phyloP scores from a whole-genome alignment of 192 early-diverging fungal species.

The Mortierella antarctica region DNA sequence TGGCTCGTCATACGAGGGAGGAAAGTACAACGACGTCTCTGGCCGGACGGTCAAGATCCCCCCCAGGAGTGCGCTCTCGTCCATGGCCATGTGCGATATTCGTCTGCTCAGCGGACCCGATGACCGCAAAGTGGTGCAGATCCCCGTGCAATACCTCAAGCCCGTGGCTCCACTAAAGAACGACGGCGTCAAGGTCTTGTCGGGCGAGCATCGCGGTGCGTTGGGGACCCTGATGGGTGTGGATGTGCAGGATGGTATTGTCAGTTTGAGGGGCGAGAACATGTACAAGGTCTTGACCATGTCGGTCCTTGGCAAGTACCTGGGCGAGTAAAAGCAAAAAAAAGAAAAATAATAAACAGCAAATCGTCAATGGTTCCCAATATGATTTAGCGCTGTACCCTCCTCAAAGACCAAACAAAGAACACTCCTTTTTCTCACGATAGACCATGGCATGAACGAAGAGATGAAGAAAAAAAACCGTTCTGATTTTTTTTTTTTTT shows the following conservation, averaged over 20 bases:
- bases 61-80: slow-evolving; percentile 33
- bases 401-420: not conserved
- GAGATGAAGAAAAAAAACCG: not conserved
- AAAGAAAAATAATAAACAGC: not conserved
- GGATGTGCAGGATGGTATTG: slow-evolving; percentile 80
- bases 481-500: slow-evolving; percentile 6
- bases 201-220: slow-evolving; percentile 66
- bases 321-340: slow-evolving; percentile 16
- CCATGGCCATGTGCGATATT: slow-evolving; percentile 58
- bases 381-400: too few relatives aligned
- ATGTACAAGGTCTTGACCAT: slow-evolving; percentile 69
- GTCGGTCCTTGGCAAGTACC: slow-evolving; percentile 63
- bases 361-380: not conserved
- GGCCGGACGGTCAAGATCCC: slow-evolving; percentile 64
- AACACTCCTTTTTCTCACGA: not conserved
- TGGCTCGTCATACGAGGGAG: slow-evolving; percentile 41
- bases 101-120: slow-evolving; percentile 50
- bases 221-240: slow-evolving; percentile 76
- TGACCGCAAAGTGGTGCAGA: slow-evolving; percentile 40
- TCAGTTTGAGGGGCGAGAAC: slow-evolving; percentile 68
- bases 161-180: slow-evolving; percentile 74
- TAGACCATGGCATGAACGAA: not conserved
- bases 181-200: slow-evolving; percentile 78
- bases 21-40: slow-evolving; percentile 61
- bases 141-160: slow-evolving; percentile 54